A percentile compares a stretch with the other conserved stretches of the same genome.
Conservation (phyloP, 768 basidiomycete species). For the Calocybe indica region DNA sequence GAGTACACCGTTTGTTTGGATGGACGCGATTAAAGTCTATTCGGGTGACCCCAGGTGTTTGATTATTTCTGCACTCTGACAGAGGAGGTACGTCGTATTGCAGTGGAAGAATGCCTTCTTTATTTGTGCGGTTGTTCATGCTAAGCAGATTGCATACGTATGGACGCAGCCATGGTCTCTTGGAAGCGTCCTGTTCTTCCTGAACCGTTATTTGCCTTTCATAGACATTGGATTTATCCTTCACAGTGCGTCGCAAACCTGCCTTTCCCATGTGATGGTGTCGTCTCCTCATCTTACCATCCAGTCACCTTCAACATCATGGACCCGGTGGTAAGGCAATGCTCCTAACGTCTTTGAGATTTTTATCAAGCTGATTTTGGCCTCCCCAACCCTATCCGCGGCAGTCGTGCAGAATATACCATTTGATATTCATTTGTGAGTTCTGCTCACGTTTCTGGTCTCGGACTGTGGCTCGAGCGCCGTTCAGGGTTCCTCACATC, state of each 20-base stretch:
- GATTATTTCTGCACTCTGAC: constrained; percentile 3
- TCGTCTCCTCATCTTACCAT: neutral
- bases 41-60: neutral
- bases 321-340: neutral
- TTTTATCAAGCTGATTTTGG: neutral
- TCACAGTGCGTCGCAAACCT: neutral
- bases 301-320: neutral
- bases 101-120: no score
- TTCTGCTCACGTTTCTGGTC: neutral
- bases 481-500: neutral
- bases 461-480: neutral
- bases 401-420: neutral
- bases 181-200: constrained; percentile 4
- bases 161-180: constrained; percentile 2
- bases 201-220: constrained; percentile 7
- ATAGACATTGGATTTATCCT: constrained; percentile 2
- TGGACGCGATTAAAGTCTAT: neutral
- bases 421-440: neutral
- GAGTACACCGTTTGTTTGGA: neutral
- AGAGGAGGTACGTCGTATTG: neutral
- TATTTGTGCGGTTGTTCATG: no score
- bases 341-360: neutral
- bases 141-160: constrained; percentile 2
- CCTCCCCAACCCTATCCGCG: neutral
- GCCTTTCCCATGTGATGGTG: constrained; percentile 1